These are phyloP conservation scores for Rasamsonia emersonii DNA, from an alignment of 2,329 filamentous ascomycete genomes.

Conservation along the genomic window DNA sequence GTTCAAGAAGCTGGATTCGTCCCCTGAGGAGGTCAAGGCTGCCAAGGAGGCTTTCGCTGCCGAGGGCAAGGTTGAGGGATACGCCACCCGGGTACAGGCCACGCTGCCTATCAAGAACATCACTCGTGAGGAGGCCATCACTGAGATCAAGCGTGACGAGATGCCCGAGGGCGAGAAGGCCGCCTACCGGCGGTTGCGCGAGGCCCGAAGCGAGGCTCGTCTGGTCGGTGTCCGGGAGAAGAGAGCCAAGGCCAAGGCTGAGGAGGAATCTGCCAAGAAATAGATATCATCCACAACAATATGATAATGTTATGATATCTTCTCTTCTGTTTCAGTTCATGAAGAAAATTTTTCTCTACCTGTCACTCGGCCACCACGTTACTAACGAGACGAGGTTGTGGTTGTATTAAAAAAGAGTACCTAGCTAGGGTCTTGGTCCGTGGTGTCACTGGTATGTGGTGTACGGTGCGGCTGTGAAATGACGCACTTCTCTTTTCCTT, in stretches of 20 bases:
- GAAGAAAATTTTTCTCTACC: too few relatives aligned
- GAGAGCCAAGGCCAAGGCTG: conserved; percentile 75
- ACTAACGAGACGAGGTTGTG: conserved; percentile 26
- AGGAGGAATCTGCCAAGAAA: conserved; percentile 51
- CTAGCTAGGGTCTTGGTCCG: too few relatives aligned
- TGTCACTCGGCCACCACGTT: too few relatives aligned
- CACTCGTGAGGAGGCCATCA: conserved; percentile 49
- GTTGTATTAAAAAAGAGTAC: too few relatives aligned
- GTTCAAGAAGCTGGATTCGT: conserved; percentile 84
- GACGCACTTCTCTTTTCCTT: conserved; percentile 24
- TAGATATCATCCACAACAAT: conserved; percentile 35
- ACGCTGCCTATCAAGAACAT: conserved; percentile 66
- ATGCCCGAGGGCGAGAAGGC: conserved; percentile 72
- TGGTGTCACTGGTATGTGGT: too few relatives aligned
- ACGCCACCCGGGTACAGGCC: conserved; percentile 45
- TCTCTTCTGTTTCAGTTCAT: too few relatives aligned
- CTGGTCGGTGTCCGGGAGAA: conserved; percentile 81
- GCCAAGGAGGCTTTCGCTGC: conserved; percentile 48
- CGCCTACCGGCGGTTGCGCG: conserved; percentile 79
- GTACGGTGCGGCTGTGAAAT: conserved; percentile 32
- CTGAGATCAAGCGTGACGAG: conserved; percentile 73
- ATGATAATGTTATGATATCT: too few relatives aligned
- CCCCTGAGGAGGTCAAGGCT: conserved; percentile 72
- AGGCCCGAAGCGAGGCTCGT: conserved; percentile 74
- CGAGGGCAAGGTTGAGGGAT: conserved; percentile 43